phyloP scores from a whole-genome alignment of 805 yeast genomes.

The Brettanomyces naardenensis region DNA sequence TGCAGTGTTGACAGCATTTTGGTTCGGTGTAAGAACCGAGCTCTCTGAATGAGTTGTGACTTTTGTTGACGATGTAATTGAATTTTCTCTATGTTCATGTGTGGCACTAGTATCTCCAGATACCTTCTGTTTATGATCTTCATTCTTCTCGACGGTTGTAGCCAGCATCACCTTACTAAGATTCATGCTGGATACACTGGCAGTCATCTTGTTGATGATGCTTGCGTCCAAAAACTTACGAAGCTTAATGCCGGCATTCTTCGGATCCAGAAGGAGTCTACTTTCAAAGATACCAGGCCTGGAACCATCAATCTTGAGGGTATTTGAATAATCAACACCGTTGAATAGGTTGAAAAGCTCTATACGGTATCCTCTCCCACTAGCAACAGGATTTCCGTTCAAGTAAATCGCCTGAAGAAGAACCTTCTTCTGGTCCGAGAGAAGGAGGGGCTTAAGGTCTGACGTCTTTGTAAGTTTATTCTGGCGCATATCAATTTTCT shows the following conservation, averaged over 20 bases:
- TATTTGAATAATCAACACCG: conserved; percentile 41
- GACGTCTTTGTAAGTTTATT: conserved; percentile 33
- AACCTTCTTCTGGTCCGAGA: conserved; percentile 15
- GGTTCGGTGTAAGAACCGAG: neutral
- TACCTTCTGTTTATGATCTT: too few relatives aligned
- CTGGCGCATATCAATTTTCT: conserved; percentile 46
- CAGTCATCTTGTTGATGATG: conserved; percentile 29
- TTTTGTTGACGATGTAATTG: too few relatives aligned
- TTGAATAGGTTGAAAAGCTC: conserved; percentile 50
- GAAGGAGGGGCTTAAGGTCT: conserved; percentile 33
- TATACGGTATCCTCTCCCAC: conserved; percentile 36
- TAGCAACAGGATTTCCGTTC: conserved; percentile 32
- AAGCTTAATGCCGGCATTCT: conserved; percentile 35
- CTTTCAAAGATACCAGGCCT: conserved; percentile 56
- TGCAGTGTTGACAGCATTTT: conserved; percentile 1
- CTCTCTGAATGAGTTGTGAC: neutral
- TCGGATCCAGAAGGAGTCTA: conserved; percentile 43
- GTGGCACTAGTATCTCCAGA: too few relatives aligned
- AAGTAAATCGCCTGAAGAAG: conserved; percentile 21
- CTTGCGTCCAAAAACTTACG: conserved; percentile 31
- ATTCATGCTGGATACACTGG: conserved; percentile 30
- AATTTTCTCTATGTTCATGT: too few relatives aligned
- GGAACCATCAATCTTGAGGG: conserved; percentile 49
- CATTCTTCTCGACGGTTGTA: too few relatives aligned
- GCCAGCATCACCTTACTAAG: conserved; percentile 18